Base-by-base conservation (phyloP, 2,329 filamentous ascomycete species). In the Aulographum hederae region DNA sequence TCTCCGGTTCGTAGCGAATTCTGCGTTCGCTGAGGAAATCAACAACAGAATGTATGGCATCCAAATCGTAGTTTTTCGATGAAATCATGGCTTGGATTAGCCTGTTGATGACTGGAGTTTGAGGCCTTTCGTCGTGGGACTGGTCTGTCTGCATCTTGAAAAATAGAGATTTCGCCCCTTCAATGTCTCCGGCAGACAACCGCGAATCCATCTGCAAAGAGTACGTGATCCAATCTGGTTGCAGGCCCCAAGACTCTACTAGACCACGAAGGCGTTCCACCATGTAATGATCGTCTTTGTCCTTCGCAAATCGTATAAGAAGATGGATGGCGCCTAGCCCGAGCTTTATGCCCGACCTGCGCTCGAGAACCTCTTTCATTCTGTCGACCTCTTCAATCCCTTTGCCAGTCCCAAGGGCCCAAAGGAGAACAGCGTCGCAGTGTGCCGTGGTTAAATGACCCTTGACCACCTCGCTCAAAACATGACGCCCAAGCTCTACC, bases 141-240 rank as follows among this genome's bases (percentile, higher is more conserved):
- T 71, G 61, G 5, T 65, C 56, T 8, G 6, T 28, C 32, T 74
- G 64, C 18, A 65, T 53, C 12, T 60, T 55, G 38, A 73, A 66
- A 50, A 76, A 86, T 4, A 76, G 67, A 6, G 61, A 61, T 36
- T 68, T 64, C 2, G 78, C 78, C 5, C 75, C 78, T 20, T 72
- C 65, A 12, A 89, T 52, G 48, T 94, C 78, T 2, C 71, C 66
- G 3, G 74, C 69, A 23, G 69, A 66, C n/a, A 92, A 61, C 10
- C 74, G 71, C 43, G 89, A 78, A 35, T 76, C 67, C 42, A 95
- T 67, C 45, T 84, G 72, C 31, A 91, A 60, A 29, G 81, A 63
- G 41, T 69, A 75, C 0, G 84, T 91, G 31, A 63, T 60, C 8
- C 69, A 65, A 47, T 92, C 69, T 0, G 78, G 69, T 32, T 61